Base-by-base conservation (phyloP, 208 protist genomes). In the Trypanosoma boissoni region DNA sequence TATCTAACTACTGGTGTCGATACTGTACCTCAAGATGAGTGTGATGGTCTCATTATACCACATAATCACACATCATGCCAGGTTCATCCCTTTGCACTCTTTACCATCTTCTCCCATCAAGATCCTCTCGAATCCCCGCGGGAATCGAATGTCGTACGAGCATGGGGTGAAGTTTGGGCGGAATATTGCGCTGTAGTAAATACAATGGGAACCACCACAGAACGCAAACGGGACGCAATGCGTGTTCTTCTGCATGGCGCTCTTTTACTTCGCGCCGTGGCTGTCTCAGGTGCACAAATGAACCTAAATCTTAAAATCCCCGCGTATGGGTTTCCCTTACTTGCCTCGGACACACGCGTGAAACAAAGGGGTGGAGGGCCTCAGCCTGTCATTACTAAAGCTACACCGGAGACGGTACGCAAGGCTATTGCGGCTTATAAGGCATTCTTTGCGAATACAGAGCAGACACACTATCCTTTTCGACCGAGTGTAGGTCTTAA, bases 81-180 rank as follows among this genome's bases (percentile, higher is more conserved):
- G 65, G 86, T 93, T 8, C 83, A 88, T 58, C 86, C 86, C 8
- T 90, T 93, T 61, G 79, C 86, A 1, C 61, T 93, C 24, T 88
- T 90, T 49, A 71, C 74, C 31, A 88, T 93, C 58, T 88, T 93
- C 52, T 76, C 82, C 1, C 66, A 86, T 24, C 80, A 87, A 37
- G 80, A 88, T 42, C 76, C 78, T 37, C 57, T 92, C 3, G 84
- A 87, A 14, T 58, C 49, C 0, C 52, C 61, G 45, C 72, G 68
- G 28, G 83, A 91, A 44, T 58, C 62, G 16, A 75, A 72, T 44
- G 64, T 87, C 5, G 82, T 93, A 42, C 79, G 86, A 14, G 82
- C 82, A 1, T 93, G 86, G 86, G 86, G 78, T 7, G 82, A 93
- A 60, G 86, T 93, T 5, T 93, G 86, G 86, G 83, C 86, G 0